These are phyloP conservation scores for Setomelanomma holmii DNA, from an alignment of 2,329 filamentous ascomycete species.

Conservation along the genomic window DNA sequence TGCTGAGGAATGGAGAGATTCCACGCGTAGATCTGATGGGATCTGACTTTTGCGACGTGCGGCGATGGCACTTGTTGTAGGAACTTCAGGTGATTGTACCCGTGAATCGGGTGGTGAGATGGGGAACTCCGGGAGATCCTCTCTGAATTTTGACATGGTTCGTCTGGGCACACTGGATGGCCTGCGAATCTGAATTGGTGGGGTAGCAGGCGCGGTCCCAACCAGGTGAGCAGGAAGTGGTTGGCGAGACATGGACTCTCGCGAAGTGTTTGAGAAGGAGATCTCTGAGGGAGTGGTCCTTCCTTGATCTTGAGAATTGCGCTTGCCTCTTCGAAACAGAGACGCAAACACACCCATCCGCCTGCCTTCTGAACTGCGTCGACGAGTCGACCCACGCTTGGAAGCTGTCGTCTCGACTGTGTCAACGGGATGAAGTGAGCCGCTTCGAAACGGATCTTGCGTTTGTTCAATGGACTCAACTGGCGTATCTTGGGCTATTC, in stretches of 20 bases:
- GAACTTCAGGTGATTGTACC: constrained; percentile 77
- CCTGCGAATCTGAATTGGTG: constrained; percentile 52
- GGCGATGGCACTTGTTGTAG: constrained; percentile 52
- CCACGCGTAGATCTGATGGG: constrained; percentile 42
- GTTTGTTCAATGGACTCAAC: constrained; percentile 53
- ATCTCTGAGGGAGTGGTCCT: constrained; percentile 69
- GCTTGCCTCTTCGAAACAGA: constrained; percentile 73
- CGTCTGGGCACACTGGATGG: constrained; percentile 71
- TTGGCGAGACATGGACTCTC: constrained; percentile 78
- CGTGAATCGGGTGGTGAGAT: constrained; percentile 85
- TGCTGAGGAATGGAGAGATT: constrained; percentile 29
- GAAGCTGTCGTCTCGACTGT: constrained; percentile 41
- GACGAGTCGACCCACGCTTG: constrained; percentile 31
- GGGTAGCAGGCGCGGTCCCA: constrained; percentile 44
- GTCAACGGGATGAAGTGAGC: constrained; percentile 42
- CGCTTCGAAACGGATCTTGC: constrained; percentile 39
- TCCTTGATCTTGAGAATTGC: constrained; percentile 56
- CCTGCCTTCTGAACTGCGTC: constrained; percentile 45
- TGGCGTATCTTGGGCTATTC: constrained; percentile 34
- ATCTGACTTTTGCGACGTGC: constrained; percentile 48
- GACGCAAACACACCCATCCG: constrained; percentile 52
- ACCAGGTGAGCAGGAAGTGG: constrained; percentile 59
- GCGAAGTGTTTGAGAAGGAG: constrained; percentile 83
- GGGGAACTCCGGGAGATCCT: constrained; percentile 87
- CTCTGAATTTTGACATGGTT: constrained; percentile 88